Evolutionary conservation across 176 grass and related monocot genomes (phyloP), one percentile per base, ranked within the genome.

Genomic region (Tuctoria greenei): DNA sequence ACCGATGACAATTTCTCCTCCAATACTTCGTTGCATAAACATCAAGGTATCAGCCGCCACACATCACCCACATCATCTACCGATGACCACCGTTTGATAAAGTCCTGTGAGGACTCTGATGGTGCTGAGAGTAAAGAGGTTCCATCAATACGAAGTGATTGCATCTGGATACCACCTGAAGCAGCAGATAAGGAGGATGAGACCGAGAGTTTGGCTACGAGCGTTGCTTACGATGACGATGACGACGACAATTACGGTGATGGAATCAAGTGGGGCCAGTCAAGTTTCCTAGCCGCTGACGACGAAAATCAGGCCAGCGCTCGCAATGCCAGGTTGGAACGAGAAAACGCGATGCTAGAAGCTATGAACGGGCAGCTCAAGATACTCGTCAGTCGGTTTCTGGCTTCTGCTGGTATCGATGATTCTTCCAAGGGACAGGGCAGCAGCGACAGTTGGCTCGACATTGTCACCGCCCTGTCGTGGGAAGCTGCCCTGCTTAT

Each of bases 341-440:
- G 96, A 52, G 81, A 95, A 71, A 87, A 79, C 18, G 92, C 89
- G 17, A 99, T 99, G 96, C 80, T 90, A 55, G 92, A 92, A 71
- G 96, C 89, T 61, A 92, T 99, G 92, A 99, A 90, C 82, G 92
- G 96, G 44, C 96, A 99, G 67, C 85, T 95, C 45, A 99, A 90
- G 77, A 88, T 95, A 84, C 96, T 99, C 61, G 96, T 90, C 40
- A 86, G 85, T 47, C 86, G 92, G 35, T 88, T 99, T 83, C 74
- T 99, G 34, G 79, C 87, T 70, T 91, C 88, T 66, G 96, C 86
- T 61, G 96, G 85, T 72, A 86, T 99, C 27, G 15, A 62, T 31
- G 15, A 62, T 31, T 78, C 83, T 27, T 80, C 75, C 36, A 59
- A 72, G 34, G 78, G 36, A 64, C 91, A 94, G 39, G 71, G 61